These are phyloP conservation scores for Xanthoceras sorbifolium DNA, from an alignment of 345 rosid genomes.

Conservation along the genomic window DNA sequence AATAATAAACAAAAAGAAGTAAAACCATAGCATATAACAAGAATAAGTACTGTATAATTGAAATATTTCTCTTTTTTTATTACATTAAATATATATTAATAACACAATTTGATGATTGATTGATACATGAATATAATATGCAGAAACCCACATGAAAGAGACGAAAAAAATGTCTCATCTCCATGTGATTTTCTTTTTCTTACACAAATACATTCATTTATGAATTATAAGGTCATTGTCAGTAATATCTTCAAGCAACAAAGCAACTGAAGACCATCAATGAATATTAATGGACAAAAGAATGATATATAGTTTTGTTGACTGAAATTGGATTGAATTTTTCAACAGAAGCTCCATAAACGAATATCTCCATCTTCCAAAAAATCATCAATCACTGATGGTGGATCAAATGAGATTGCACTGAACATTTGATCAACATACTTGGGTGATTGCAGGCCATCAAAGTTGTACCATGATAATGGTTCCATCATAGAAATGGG, in stretches of 20 bases:
- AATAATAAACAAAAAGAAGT: background rate
- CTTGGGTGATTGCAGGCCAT: constrained; percentile 51
- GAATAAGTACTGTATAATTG: background rate
- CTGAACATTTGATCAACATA: constrained; percentile 57
- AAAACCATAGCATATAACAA: background rate
- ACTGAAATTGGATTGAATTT: background rate
- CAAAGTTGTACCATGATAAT: constrained; percentile 43
- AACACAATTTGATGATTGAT: constrained; percentile 24
- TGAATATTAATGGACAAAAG: constrained; percentile 26
- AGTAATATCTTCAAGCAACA: constrained; percentile 37
- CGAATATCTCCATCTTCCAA: constrained; percentile 69
- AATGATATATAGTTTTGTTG: background rate
- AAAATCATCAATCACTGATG: constrained; percentile 50
- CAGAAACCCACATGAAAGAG: constrained; percentile 37
- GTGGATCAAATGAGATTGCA: constrained; percentile 39
- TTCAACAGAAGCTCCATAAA: constrained; percentile 80
- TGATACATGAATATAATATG: constrained; percentile 28
- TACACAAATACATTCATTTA: constrained; percentile 6
- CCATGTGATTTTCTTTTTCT: constrained; percentile 38
- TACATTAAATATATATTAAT: background rate
- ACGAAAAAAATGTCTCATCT: constrained; percentile 39
- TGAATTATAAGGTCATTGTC: constrained; percentile 32
- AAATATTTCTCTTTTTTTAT: background rate
- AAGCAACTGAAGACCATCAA: constrained; percentile 23
- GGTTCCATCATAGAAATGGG: constrained; percentile 41